phyloP scores from a whole-genome alignment of 768 basidiomycete species.

The Suillus hirtellus region DNA sequence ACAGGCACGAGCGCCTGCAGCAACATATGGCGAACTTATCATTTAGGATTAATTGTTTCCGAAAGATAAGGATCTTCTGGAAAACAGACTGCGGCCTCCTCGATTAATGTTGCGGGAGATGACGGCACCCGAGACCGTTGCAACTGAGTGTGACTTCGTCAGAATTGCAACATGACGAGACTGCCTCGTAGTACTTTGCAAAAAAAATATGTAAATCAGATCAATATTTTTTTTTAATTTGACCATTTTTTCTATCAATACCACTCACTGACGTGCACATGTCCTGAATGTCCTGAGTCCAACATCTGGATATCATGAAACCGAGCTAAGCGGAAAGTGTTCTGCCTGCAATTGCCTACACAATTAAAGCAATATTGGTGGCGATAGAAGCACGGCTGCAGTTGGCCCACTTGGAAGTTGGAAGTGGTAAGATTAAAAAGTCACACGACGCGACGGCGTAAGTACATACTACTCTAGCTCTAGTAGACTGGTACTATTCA shows the following conservation, averaged over 20 bases:
- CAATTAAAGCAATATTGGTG: neutral
- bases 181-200: neutral
- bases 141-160: neutral
- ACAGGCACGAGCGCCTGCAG: neutral
- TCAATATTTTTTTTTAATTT: neutral
- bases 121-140: neutral
- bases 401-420: neutral
- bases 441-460: too few relatives aligned
- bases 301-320: neutral
- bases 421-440: neutral
- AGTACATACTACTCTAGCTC: too few relatives aligned
- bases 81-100: neutral
- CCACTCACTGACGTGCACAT: neutral
- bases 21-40: neutral
- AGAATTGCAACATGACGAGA: neutral
- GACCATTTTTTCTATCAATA: neutral
- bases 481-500: too few relatives aligned
- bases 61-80: neutral
- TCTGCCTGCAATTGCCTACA: neutral
- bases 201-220: neutral
- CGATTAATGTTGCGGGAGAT: neutral
- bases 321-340: neutral
- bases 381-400: neutral
- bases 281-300: neutral
- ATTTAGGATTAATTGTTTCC: neutral